Evolutionary conservation across 1,284 basidiomycete species (phyloP).

Genomic region (Hymenochaete sp.): DNA sequence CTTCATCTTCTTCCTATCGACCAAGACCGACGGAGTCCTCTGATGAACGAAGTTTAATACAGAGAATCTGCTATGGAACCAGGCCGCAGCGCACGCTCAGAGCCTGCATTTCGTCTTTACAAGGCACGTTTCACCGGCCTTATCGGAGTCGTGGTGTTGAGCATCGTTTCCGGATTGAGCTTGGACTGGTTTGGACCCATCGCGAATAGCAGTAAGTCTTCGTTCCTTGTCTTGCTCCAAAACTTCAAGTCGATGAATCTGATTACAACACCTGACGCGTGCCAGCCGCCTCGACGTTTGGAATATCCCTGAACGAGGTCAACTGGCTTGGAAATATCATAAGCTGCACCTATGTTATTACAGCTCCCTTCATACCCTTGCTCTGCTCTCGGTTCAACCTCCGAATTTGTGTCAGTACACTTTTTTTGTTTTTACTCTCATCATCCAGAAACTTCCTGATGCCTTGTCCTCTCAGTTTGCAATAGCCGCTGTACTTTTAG

Average conservation of each 20-base stretch:
- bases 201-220: slow-evolving; percentile 45
- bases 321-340: slow-evolving; percentile 73
- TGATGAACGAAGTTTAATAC: too few species aligned
- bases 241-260: background rate
- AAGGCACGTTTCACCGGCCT: slow-evolving; percentile 57
- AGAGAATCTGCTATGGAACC: too few species aligned
- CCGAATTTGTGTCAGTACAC: slow-evolving; percentile 41
- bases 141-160: slow-evolving; percentile 53
- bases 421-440: background rate
- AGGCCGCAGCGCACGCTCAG: too few species aligned
- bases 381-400: slow-evolving; percentile 53
- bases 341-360: slow-evolving; percentile 51
- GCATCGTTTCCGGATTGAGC: slow-evolving; percentile 51
- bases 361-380: slow-evolving; percentile 47
- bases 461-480: slow-evolving; percentile 35
- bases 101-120: slow-evolving; percentile 35
- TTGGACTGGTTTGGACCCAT: slow-evolving; percentile 76
- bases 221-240: background rate
- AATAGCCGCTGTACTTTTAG: slow-evolving; percentile 41
- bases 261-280: background rate
- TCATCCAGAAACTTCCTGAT: slow-evolving; percentile 1
- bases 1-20: too few species aligned
- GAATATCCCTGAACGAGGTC: slow-evolving; percentile 53
- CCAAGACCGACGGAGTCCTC: too few species aligned
- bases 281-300: slow-evolving; percentile 50